These are phyloP conservation scores for Backusella parvicylindrica DNA, from an alignment of 192 early-diverging fungal genomes.

Conservation along the genomic window DNA sequence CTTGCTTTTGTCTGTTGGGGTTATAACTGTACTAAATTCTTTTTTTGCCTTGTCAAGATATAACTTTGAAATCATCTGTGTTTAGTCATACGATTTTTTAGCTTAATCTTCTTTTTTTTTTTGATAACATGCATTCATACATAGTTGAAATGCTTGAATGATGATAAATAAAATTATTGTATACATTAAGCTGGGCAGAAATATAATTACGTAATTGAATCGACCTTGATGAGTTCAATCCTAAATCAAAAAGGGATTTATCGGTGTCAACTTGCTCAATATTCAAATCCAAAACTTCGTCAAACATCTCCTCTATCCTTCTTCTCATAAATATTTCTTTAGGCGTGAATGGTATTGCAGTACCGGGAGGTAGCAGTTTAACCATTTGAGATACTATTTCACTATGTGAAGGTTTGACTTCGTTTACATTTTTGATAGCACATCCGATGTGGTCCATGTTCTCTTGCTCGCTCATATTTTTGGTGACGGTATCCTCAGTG, in stretches of 20 bases:
- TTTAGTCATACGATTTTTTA: neutral
- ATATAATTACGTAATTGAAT: conserved; percentile 24
- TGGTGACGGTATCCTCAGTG: neutral
- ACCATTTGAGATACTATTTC: conserved; percentile 24
- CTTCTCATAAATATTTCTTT: conserved; percentile 30
- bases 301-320: conserved; percentile 47
- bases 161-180: conserved; percentile 28
- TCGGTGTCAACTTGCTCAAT: neutral
- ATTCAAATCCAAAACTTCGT: neutral
- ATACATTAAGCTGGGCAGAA: neutral
- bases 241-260: conserved; percentile 26
- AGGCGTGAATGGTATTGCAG: conserved; percentile 10
- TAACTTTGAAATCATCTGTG: neutral
- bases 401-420: conserved; percentile 14
- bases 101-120: too few species aligned
- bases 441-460: neutral
- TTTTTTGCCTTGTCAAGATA: conserved; percentile 12
- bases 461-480: neutral
- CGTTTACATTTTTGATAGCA: conserved; percentile 13
- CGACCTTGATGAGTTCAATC: conserved; percentile 19
- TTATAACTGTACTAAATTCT: neutral
- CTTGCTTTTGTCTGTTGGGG: neutral
- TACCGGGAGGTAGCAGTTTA: conserved; percentile 16
- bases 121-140: neutral
- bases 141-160: conserved; percentile 6